Percentiles rank a stretch among this genome's conserved stretches.
Conservation (phyloP, 2,329 filamentous ascomycete genomes). For the Aureobasidium sp. region DNA sequence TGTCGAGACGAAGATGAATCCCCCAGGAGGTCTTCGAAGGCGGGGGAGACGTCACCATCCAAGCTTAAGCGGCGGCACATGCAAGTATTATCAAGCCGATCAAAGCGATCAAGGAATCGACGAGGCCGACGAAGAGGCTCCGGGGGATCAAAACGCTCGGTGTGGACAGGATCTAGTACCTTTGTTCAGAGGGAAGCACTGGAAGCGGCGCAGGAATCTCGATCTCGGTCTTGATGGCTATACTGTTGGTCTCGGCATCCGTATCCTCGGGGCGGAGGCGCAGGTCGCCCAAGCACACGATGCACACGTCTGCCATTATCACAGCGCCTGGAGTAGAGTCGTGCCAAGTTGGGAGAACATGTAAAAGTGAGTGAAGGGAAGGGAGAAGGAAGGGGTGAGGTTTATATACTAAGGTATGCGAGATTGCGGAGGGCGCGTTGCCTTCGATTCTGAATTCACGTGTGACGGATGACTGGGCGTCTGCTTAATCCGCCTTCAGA, state of each 20-base stretch:
- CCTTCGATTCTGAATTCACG: constrained; percentile 4
- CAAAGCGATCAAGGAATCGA: constrained; percentile 25
- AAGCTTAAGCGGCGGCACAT: constrained; percentile 27
- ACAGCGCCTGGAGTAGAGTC: constrained; percentile 5
- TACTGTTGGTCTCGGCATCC: not conserved
- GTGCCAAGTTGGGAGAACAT: constrained; percentile 6
- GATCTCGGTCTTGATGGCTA: not conserved
- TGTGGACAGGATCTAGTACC: constrained; percentile 7
- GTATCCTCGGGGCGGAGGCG: constrained; percentile 29
- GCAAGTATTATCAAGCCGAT: constrained; percentile 30
- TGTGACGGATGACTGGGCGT: constrained; percentile 6
- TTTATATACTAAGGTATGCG: not conserved
- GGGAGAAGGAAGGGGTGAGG: not conserved
- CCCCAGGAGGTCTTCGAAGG: constrained; percentile 22
- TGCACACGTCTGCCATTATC: constrained; percentile 58
- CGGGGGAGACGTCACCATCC: constrained; percentile 28
- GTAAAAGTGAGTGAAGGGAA: not conserved
- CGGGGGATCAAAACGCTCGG: not conserved
- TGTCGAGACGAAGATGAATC: constrained; percentile 5
- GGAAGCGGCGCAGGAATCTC: not conserved
- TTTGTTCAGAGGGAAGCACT: constrained; percentile 4
- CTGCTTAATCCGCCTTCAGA: not conserved
- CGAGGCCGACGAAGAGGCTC: constrained; percentile 16
- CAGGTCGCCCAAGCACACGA: constrained; percentile 64
- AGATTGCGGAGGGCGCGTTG: not conserved